Evolutionary conservation across 2,329 filamentous ascomycete genomes (phyloP).

Genomic region (Exophiala phaeomuriformis): DNA sequence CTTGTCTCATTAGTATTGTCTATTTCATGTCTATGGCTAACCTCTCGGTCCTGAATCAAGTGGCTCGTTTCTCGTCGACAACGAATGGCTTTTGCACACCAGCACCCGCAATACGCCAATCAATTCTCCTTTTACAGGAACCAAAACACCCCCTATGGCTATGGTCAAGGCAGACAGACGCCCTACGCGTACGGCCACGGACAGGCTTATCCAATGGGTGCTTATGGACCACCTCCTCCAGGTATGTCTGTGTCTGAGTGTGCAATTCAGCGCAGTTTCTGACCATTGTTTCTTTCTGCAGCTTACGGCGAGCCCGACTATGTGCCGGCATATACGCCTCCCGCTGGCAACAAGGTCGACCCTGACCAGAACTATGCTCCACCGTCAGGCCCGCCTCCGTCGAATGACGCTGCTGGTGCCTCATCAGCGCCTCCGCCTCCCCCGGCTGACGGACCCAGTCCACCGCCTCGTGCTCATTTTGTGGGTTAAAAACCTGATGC

Average conservation of each 20-base stretch:
- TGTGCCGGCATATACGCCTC: slow-evolving; percentile 27
- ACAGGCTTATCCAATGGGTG: slow-evolving; percentile 25
- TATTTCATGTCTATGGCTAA: background rate
- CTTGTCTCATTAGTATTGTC: slow-evolving; percentile 24
- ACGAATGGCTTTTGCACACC: slow-evolving; percentile 25
- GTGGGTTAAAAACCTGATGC: background rate
- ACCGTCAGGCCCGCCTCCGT: slow-evolving; percentile 8
- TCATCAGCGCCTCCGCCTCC: background rate
- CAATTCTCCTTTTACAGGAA: slow-evolving; percentile 35
- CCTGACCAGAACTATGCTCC: slow-evolving; percentile 26
- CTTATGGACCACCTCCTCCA: slow-evolving; percentile 26
- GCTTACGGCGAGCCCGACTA: slow-evolving; percentile 24
- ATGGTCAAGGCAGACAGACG: slow-evolving; percentile 2
- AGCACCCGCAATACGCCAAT: slow-evolving; percentile 26
- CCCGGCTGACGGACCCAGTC: slow-evolving; percentile 5
- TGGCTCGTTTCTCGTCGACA: slow-evolving; percentile 38
- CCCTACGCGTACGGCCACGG: slow-evolving; percentile 7
- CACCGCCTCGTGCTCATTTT: background rate
- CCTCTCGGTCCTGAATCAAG: slow-evolving; percentile 23
- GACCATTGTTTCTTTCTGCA: slow-evolving; percentile 1
- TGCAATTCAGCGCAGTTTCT: background rate
- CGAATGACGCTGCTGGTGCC: background rate
- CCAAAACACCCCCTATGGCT: slow-evolving; percentile 10
- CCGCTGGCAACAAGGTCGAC: slow-evolving; percentile 28
- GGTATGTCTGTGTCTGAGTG: slow-evolving; percentile 9